These are phyloP conservation scores for Penicillium angulare DNA, from an alignment of 495 filamentous ascomycete species.

Conservation along the genomic window DNA sequence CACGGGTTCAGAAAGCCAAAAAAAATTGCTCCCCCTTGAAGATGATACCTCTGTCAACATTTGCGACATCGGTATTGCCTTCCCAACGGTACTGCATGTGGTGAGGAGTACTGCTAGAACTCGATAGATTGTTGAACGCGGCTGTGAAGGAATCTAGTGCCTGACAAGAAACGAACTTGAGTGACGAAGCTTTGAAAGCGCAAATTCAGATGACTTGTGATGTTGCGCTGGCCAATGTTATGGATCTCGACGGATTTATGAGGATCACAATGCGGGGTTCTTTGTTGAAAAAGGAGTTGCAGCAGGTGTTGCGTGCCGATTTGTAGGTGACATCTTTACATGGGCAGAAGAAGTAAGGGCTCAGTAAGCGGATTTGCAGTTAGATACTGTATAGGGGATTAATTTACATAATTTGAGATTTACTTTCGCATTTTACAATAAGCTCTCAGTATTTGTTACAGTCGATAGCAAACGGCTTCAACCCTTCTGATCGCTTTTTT, in stretches of 20 bases:
- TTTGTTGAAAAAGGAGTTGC: slow-evolving; percentile 17
- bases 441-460: too few species aligned
- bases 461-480: too few species aligned
- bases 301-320: slow-evolving; percentile 17
- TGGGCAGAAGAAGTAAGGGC: slow-evolving; percentile 17
- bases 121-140: slow-evolving; percentile 14
- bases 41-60: too few species aligned
- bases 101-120: not conserved
- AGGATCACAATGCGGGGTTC: slow-evolving; percentile 23
- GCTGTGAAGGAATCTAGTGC: slow-evolving; percentile 23
- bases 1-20: too few species aligned
- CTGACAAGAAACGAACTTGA: slow-evolving; percentile 24
- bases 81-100: not conserved
- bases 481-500: too few species aligned
- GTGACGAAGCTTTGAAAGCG: slow-evolving; percentile 19
- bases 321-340: slow-evolving; percentile 24
- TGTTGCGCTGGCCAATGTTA: slow-evolving; percentile 15
- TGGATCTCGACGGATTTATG: slow-evolving; percentile 26
- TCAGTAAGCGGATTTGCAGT: not conserved
- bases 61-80: slow-evolving; percentile 2
- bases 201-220: slow-evolving; percentile 22
- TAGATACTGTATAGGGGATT: too few species aligned
- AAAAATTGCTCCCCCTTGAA: too few species aligned
- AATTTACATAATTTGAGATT: too few species aligned
- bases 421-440: too few species aligned